Base-by-base conservation (phyloP, 2,329 filamentous ascomycete species). In the Lachnellula arida region DNA sequence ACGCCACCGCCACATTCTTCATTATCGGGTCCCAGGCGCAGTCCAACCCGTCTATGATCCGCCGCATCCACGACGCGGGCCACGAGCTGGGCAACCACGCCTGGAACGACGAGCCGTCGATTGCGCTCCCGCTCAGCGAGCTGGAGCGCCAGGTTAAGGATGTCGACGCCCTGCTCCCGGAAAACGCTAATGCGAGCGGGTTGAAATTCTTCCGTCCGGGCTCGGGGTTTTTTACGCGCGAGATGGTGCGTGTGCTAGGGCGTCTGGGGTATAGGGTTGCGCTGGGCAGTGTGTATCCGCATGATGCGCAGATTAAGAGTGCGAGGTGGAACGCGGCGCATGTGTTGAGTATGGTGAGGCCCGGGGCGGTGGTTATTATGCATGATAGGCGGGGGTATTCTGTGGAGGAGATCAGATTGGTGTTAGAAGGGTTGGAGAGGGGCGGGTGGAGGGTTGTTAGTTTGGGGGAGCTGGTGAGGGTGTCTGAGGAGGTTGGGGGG, bases 311-410 rank as follows among this genome's bases (percentile, higher is more conserved):
- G 76, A 86, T 96, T 56, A 76, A 77, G 9, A 86, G 81, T 66
- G 79, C 82, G 63, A 74, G 76, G 60, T 63, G 91, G 51, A 96
- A 96, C 72, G 86, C 89, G 7, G 78, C 76, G 62, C 91, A 96
- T 74, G 82, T 96, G 4, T 71, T 96, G 63, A 91, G 88, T 73
- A 91, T 91, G 87, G 76, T 87, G 37, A 76, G 81, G 47, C 85
- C 88, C 0, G 91, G 91, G 0, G 86, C 82, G 28, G 87, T 96
- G 55, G 85, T 96, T 59, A 86, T 96, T 51, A 92, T 90, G 68
- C 91, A 96, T 74, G 91, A 96, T 74, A 72, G 91, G 62, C 78
- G 91, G 66, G 75, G 78, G n/a, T 96, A 91, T 89, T 95, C 90
- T 25, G 77, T 80, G 48, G 87, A 88, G 0, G 94, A 96, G 89